Percentiles rank a stretch among this genome's conserved stretches.
These are phyloP conservation scores for Fusarium paranaense DNA, from an alignment of 2,329 filamentous ascomycete genomes.

Conservation along the genomic window DNA sequence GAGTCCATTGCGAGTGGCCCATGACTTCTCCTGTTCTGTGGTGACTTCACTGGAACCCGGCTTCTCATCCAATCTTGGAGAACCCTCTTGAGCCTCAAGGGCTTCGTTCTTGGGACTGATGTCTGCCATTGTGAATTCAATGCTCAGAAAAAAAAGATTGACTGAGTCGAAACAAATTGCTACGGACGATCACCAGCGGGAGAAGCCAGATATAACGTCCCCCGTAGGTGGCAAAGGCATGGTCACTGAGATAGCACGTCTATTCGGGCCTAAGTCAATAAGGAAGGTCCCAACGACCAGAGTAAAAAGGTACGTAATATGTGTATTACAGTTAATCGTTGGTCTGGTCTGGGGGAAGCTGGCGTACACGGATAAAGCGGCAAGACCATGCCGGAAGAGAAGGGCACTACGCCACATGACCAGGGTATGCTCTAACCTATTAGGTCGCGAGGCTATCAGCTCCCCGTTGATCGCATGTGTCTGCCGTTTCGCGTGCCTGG, in stretches of 20 bases:
- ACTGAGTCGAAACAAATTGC: neutral
- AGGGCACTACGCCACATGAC: conserved; percentile 14
- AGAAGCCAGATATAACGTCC: conserved; percentile 15
- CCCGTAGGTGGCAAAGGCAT: conserved; percentile 4
- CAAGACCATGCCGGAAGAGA: conserved; percentile 30
- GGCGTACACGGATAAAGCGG: conserved; percentile 31
- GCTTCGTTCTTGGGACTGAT: conserved; percentile 29
- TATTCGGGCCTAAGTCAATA: conserved; percentile 23
- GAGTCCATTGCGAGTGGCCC: conserved; percentile 44
- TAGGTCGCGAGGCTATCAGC: neutral
- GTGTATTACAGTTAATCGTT: conserved; percentile 8
- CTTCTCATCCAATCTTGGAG: conserved; percentile 36
- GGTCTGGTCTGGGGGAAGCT: conserved; percentile 8
- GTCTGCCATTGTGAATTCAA: conserved; percentile 33
- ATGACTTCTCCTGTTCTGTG: conserved; percentile 23
- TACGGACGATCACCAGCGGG: conserved; percentile 1
- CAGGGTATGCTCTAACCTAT: conserved; percentile 13
- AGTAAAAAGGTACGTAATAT: conserved; percentile 25
- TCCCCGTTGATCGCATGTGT: conserved; percentile 17
- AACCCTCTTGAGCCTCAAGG: conserved; percentile 19
- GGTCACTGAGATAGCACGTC: neutral
- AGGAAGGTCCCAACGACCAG: conserved; percentile 27
- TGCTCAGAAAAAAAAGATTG: neutral
- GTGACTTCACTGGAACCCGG: conserved; percentile 16
- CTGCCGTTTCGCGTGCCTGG: neutral